Conservation (phyloP, 2,329 filamentous ascomycete species). For the Furcasterigmium furcatum region DNA sequence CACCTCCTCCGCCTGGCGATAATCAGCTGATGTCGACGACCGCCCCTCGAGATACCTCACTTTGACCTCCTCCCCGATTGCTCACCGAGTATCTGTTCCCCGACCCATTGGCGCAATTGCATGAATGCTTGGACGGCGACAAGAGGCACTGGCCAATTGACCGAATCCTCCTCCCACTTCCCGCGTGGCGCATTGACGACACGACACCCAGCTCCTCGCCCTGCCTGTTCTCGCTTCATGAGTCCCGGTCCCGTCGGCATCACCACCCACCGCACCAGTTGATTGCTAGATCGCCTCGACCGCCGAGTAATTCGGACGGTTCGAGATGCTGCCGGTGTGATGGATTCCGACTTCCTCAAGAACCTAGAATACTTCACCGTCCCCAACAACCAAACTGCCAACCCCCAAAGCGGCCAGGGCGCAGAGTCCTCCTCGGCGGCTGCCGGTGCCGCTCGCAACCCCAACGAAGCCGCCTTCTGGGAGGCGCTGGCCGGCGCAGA, state of each 20-base stretch:
- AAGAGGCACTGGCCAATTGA: background rate
- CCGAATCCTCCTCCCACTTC: background rate
- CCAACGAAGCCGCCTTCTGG: constrained; percentile 23
- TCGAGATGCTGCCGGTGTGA: constrained; percentile 24
- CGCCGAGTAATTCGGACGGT: constrained; percentile 26
- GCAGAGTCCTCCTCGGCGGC: constrained; percentile 17
- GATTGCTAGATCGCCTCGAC: constrained; percentile 12
- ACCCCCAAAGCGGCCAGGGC: constrained; percentile 22
- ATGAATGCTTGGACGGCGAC: background rate
- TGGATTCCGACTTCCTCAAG: constrained; percentile 33
- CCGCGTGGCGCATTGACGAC: background rate
- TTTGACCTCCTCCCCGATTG: background rate
- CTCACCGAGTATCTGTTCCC: background rate
- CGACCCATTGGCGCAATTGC: background rate
- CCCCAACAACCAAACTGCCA: constrained; percentile 32
- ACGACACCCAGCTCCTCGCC: too few relatives aligned
- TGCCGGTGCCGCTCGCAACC: constrained; percentile 17
- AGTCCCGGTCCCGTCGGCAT: too few relatives aligned
- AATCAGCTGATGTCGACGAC: background rate
- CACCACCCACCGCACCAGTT: background rate
- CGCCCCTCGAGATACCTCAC: background rate
- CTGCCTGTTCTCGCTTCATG: too few relatives aligned
- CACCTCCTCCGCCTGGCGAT: background rate
- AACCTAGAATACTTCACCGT: constrained; percentile 36
- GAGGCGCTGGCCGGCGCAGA: constrained; percentile 17